Conservation (phyloP, 2,329 filamentous ascomycete species). For the Alternaria sp. region DNA sequence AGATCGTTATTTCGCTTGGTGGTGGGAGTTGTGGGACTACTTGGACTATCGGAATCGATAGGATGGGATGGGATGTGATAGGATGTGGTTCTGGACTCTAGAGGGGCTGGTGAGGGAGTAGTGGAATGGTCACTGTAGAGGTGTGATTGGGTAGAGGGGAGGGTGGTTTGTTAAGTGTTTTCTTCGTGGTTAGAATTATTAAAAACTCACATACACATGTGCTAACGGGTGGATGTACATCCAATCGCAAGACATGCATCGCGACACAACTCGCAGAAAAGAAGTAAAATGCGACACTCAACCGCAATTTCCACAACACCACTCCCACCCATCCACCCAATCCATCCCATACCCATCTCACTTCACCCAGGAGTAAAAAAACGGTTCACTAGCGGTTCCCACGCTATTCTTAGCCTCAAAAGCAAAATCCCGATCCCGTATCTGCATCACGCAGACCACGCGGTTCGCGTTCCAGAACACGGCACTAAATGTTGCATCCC, state of each 20-base stretch:
- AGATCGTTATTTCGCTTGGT: background rate
- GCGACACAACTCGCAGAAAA: background rate
- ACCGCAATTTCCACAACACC: background rate
- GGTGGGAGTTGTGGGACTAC: background rate
- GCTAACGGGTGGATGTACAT: too few species aligned
- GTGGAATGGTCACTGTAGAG: background rate
- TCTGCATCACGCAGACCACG: background rate
- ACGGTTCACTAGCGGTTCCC: background rate
- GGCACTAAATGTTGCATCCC: background rate
- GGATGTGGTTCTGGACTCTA: background rate
- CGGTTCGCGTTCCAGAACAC: background rate
- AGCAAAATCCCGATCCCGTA: background rate
- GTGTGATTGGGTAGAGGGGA: background rate
- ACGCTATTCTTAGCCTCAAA: background rate
- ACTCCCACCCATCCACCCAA: background rate
- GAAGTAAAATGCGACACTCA: background rate
- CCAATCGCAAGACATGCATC: background rate
- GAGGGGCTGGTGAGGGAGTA: background rate
- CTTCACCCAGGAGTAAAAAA: background rate
- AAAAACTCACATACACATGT: too few species aligned
- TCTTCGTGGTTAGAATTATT: too few species aligned
- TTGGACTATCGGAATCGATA: background rate
- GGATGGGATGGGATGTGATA: background rate
- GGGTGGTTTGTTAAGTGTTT: background rate
- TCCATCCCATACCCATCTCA: background rate